Evolutionary conservation across 768 basidiomycete genomes (phyloP).

Genomic region (Lactifluus rugatus): DNA sequence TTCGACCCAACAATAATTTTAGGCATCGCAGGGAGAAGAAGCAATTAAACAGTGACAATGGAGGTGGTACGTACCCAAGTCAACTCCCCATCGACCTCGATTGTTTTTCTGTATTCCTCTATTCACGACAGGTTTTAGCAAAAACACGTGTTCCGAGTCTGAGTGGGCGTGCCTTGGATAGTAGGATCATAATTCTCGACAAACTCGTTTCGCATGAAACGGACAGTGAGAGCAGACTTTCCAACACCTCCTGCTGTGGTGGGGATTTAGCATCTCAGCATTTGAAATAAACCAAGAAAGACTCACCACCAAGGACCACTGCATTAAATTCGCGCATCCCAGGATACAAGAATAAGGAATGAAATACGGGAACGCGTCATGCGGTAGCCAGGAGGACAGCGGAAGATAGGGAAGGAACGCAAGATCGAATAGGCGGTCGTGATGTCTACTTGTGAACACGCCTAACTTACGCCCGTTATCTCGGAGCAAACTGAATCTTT

Average conservation of each 20-base stretch:
- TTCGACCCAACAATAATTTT: not conserved
- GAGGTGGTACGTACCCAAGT: constrained; percentile 41
- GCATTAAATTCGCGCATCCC: constrained; percentile 64
- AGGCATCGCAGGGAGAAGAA: not conserved
- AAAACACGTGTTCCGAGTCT: not conserved
- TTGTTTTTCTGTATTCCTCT: constrained; percentile 64
- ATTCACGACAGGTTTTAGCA: constrained; percentile 3
- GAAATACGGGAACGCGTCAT: constrained; percentile 14
- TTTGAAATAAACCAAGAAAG: not conserved
- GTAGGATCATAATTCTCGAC: constrained; percentile 75
- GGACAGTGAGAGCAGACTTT: constrained; percentile 77
- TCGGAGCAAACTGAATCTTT: not conserved
- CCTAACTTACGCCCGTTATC: not conserved
- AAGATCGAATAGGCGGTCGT: not conserved
- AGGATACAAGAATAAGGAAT: constrained; percentile 13
- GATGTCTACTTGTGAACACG: not conserved
- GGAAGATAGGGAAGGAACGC: not conserved
- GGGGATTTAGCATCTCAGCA: not conserved
- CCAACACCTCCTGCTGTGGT: constrained; percentile 74
- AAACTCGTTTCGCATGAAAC: constrained; percentile 65
- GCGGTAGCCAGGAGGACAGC: constrained; percentile 13
- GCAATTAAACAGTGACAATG: constrained; percentile 3
- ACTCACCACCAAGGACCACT: constrained; percentile 71
- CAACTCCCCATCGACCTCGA: constrained; percentile 57
- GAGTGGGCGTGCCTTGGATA: constrained; percentile 53